Conservation (phyloP, 202 grass and related monocot species). For the Hordeum pubiflorum region DNA sequence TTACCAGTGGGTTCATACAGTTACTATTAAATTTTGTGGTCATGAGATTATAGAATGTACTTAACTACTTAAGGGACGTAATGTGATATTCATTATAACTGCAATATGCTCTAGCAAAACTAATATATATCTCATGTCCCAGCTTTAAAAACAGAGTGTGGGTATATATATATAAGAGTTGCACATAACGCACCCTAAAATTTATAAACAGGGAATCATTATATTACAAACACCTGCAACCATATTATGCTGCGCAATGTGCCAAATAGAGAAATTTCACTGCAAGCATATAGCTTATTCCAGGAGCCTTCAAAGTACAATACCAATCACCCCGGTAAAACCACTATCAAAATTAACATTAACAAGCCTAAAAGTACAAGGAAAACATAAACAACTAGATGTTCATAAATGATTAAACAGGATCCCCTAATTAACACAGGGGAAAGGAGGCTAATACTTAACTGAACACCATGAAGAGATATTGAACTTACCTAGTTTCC, state of each 20-base stretch:
- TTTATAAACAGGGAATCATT: neutral
- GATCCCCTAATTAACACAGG: neutral
- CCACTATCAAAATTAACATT: neutral
- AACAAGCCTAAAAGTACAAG: neutral
- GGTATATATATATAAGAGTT: neutral
- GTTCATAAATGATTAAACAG: neutral
- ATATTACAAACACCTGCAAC: neutral
- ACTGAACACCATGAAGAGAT: slow-evolving; percentile 9
- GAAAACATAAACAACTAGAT: neutral
- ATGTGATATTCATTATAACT: neutral
- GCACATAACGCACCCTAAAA: neutral
- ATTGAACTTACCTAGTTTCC: slow-evolving; percentile 72
- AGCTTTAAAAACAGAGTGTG: neutral
- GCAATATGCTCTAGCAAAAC: neutral
- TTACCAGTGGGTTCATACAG: neutral
- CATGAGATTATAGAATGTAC: neutral
- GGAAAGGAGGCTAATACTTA: neutral
- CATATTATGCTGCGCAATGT: neutral
- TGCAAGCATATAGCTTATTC: slow-evolving; percentile 2
- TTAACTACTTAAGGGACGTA: neutral
- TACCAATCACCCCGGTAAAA: neutral
- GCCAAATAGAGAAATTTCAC: neutral
- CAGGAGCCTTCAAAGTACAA: neutral
- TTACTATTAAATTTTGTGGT: neutral
- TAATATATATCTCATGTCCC: neutral